A percentile compares a stretch with the other conserved stretches of the same genome.
These are phyloP conservation scores for Geranium incanum DNA, from an alignment of 441 rosid species.

Conservation along the genomic window DNA sequence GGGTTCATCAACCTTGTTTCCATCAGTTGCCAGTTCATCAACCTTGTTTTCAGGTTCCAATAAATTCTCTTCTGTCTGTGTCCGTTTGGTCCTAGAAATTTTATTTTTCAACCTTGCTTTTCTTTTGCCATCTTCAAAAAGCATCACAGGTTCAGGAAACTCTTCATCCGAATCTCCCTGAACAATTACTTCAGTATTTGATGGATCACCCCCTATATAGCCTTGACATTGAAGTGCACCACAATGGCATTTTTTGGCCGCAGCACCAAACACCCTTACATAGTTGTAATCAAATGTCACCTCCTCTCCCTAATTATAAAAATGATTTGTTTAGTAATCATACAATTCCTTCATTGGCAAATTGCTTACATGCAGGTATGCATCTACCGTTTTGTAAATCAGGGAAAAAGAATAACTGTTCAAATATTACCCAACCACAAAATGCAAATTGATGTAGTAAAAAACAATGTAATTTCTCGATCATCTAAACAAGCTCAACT, in stretches of 20 bases:
- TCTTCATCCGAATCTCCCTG: conserved; percentile 99
- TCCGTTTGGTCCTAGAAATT: conserved; percentile 27
- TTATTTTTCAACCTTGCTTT: conserved; percentile 21
- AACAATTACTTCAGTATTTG: conserved; percentile 59
- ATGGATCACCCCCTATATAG: conserved; percentile 94
- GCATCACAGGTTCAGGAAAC: conserved; percentile 85
- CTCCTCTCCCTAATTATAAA: conserved; percentile 65
- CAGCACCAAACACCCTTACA: conserved; percentile 97
- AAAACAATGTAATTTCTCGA: not conserved
- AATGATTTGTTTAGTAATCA: not conserved
- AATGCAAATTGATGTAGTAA: not conserved
- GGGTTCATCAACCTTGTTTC: conserved; percentile 20
- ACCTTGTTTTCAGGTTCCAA: conserved; percentile 10
- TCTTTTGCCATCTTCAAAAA: conserved; percentile 38
- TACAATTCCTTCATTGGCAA: not conserved
- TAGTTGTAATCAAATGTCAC: conserved; percentile 95
- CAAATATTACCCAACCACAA: not conserved
- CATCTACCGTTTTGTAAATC: not conserved
- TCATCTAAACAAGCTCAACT: not conserved
- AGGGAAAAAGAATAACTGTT: not conserved
- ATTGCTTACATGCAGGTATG: conserved; percentile 1
- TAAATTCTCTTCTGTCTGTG: conserved; percentile 27
- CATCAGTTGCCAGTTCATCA: not conserved
- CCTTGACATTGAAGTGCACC: conserved; percentile 86
- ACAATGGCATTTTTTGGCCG: conserved; percentile 93